phyloP scores from a whole-genome alignment of 192 early-diverging fungal genomes.

The Backusella australiensis region DNA sequence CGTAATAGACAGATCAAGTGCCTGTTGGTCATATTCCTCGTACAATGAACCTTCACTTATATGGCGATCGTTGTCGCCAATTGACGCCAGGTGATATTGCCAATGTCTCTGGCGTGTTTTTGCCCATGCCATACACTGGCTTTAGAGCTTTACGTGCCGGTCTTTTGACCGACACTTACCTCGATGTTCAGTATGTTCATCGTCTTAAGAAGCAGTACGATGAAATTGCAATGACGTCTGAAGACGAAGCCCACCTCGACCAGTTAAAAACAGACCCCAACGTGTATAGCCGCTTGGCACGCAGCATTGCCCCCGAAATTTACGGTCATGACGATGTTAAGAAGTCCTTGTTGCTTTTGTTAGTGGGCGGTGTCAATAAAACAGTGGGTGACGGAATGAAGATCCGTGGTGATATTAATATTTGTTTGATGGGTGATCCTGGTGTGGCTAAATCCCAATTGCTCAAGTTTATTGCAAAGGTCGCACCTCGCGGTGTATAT shows the following conservation, averaged over 20 bases:
- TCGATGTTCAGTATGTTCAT: conserved; percentile 85
- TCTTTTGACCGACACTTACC: conserved; percentile 91
- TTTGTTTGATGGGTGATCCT: conserved; percentile 98
- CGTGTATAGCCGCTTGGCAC: conserved; percentile 74
- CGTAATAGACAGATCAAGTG: conserved; percentile 83
- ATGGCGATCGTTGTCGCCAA: conserved; percentile 72
- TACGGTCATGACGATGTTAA: conserved; percentile 93
- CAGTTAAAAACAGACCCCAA: conserved; percentile 64
- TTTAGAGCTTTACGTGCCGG: conserved; percentile 87
- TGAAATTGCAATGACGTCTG: conserved; percentile 67
- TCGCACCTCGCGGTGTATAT: conserved; percentile 94
- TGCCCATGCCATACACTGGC: conserved; percentile 93
- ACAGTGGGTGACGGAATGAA: conserved; percentile 89
- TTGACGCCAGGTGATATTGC: conserved; percentile 90
- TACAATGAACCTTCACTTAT: conserved; percentile 89
- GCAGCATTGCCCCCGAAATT: conserved; percentile 86
- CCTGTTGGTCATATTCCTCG: conserved; percentile 98
- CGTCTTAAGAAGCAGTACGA: conserved; percentile 91
- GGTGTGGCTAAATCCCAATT: conserved; percentile 98
- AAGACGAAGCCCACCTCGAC: conserved; percentile 50
- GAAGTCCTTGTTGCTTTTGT: conserved; percentile 81
- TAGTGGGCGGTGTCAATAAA: conserved; percentile 83
- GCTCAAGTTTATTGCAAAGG: conserved; percentile 90
- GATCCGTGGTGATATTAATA: conserved; percentile 96
- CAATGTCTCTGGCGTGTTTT: conserved; percentile 80